A percentile compares a stretch with the other conserved stretches of the same genome.
Evolutionary conservation across 2,329 filamentous ascomycete genomes (phyloP).

Genomic region (Stagonosporopsis rhizophila): DNA sequence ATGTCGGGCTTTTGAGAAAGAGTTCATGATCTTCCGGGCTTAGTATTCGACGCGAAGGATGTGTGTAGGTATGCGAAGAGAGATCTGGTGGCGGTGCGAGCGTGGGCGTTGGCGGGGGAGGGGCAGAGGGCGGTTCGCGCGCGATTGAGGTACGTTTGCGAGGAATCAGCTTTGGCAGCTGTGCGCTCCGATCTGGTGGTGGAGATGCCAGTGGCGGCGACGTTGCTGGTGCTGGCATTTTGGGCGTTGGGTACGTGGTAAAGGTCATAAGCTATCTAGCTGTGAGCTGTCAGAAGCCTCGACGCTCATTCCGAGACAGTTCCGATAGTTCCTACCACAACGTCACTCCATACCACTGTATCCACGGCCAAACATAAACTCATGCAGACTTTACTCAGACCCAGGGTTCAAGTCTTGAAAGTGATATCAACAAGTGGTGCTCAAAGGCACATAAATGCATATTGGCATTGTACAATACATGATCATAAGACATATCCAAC

Average conservation of each 20-base stretch:
- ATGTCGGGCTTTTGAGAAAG: constrained; percentile 79
- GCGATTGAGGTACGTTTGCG: constrained; percentile 37
- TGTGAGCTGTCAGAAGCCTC: not conserved
- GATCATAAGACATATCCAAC: not conserved
- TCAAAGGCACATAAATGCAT: constrained; percentile 4
- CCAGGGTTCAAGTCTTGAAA: not conserved
- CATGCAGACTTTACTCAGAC: not conserved
- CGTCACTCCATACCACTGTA: not conserved
- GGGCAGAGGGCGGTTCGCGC: constrained; percentile 47
- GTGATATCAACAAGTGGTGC: not conserved
- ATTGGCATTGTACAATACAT: constrained; percentile 17
- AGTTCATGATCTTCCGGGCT: constrained; percentile 79
- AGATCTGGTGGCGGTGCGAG: constrained; percentile 73
- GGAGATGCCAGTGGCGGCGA: constrained; percentile 11
- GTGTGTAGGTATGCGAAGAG: constrained; percentile 66
- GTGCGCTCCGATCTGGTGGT: constrained; percentile 34
- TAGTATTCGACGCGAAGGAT: constrained; percentile 80
- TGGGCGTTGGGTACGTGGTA: not conserved
- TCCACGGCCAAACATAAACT: not conserved
- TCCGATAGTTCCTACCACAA: constrained; percentile 8
- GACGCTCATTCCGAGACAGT: constrained; percentile 2
- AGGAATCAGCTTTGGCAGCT: constrained; percentile 47
- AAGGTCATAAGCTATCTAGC: not conserved
- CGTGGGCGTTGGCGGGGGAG: constrained; percentile 76
- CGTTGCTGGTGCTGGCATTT: constrained; percentile 23